phyloP scores from a whole-genome alignment of 2,329 filamentous ascomycete genomes.

The Neocucurbitaria cava region DNA sequence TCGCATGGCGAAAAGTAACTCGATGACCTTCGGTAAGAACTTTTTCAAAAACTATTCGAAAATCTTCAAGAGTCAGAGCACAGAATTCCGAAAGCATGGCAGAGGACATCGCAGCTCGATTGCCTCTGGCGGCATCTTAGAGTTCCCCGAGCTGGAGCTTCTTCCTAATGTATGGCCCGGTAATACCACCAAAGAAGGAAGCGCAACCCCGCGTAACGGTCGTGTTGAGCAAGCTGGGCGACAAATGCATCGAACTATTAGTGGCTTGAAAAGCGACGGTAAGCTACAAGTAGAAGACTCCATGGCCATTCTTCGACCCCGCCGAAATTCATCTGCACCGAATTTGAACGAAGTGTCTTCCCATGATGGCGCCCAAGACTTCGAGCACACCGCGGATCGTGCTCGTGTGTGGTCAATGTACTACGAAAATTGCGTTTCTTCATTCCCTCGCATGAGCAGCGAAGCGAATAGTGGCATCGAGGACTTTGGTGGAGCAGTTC shows the following conservation, averaged over 20 bases:
- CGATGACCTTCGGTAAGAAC: constrained; percentile 50
- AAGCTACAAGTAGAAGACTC: constrained; percentile 27
- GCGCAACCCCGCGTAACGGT: neutral
- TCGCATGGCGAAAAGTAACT: constrained; percentile 68
- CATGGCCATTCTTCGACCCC: constrained; percentile 33
- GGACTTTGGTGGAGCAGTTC: constrained; percentile 22
- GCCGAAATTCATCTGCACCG: constrained; percentile 30
- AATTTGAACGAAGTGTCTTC: constrained; percentile 17
- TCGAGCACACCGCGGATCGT: constrained; percentile 19
- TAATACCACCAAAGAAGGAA: constrained; percentile 11
- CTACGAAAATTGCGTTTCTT: constrained; percentile 44
- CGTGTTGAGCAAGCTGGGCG: neutral
- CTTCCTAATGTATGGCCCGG: constrained; percentile 48
- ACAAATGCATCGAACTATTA: constrained; percentile 3
- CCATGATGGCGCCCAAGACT: constrained; percentile 18
- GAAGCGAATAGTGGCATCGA: constrained; percentile 19
- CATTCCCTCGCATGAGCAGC: constrained; percentile 32
- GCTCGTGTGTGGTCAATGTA: constrained; percentile 45
- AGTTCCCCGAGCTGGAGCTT: constrained; percentile 57
- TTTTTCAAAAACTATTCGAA: constrained; percentile 55
- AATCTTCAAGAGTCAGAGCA: constrained; percentile 51
- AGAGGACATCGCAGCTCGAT: constrained; percentile 55
- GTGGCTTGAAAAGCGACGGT: constrained; percentile 12
- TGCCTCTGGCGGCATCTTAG: constrained; percentile 51
- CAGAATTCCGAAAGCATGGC: constrained; percentile 48